phyloP scores from a whole-genome alignment of 164 flowering plant genomes.

The Euptelea pleiosperma region DNA sequence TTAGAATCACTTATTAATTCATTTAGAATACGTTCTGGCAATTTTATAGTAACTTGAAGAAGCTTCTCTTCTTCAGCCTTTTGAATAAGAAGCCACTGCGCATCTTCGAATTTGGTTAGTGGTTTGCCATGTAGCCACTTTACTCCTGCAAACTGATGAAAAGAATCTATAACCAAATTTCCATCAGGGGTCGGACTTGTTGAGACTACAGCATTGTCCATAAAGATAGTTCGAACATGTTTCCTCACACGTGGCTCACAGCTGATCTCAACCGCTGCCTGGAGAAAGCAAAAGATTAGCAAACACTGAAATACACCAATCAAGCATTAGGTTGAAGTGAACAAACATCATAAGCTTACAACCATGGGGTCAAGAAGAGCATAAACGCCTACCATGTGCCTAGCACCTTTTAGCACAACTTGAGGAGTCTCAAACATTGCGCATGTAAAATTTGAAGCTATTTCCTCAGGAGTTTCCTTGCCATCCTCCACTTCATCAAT shows the following conservation, averaged over 20 bases:
- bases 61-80: conserved; percentile 98
- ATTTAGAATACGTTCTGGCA: conserved; percentile 44
- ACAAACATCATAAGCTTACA: not conserved
- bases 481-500: conserved; percentile 78
- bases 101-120: conserved; percentile 65
- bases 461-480: conserved; percentile 86
- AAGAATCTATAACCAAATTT: conserved; percentile 63
- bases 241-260: conserved; percentile 87
- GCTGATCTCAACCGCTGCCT: conserved; percentile 93
- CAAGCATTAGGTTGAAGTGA: not conserved
- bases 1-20: conserved; percentile 50
- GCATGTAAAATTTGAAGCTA: conserved; percentile 77
- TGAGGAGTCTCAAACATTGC: conserved; percentile 80
- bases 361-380: not conserved
- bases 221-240: conserved; percentile 67
- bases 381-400: conserved; percentile 77
- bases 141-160: conserved; percentile 79
- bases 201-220: conserved; percentile 75
- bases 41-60: conserved; percentile 64
- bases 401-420: conserved; percentile 84
- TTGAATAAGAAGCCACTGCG: conserved; percentile 94
- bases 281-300: conserved; percentile 11
- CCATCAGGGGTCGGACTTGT: conserved; percentile 84
- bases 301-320: not conserved
- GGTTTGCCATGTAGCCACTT: conserved; percentile 90